Evolutionary conservation across 495 filamentous ascomycete species (phyloP).

Genomic region (Penicillium paradoxum): DNA sequence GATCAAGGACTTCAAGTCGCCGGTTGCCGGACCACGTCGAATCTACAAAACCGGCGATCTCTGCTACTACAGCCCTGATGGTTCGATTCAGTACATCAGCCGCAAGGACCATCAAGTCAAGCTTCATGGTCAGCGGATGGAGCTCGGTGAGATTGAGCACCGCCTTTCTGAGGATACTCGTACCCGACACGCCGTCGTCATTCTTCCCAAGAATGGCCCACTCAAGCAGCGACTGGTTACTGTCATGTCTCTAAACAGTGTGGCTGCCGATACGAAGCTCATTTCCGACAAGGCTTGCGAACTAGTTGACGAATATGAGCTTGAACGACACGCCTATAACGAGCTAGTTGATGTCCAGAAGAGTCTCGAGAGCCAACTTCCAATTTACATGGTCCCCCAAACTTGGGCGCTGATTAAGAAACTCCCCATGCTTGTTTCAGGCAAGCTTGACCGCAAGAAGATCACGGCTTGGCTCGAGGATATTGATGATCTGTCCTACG

Average conservation of each 20-base stretch:
- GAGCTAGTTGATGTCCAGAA: slow-evolving; percentile 36
- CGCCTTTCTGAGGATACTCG: slow-evolving; percentile 29
- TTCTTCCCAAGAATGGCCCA: slow-evolving; percentile 38
- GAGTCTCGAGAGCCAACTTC: slow-evolving; percentile 32
- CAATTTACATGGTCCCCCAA: slow-evolving; percentile 47
- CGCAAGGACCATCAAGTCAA: slow-evolving; percentile 65
- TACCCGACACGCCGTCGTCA: slow-evolving; percentile 45
- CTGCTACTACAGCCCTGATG: slow-evolving; percentile 49
- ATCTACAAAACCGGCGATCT: slow-evolving; percentile 51
- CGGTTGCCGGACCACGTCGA: slow-evolving; percentile 22
- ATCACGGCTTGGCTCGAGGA: slow-evolving; percentile 42
- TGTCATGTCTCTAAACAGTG: slow-evolving; percentile 36
- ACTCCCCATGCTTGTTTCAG: slow-evolving; percentile 46
- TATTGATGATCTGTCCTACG: slow-evolving; percentile 32
- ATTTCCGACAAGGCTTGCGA: slow-evolving; percentile 33
- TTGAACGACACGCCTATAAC: slow-evolving; percentile 21
- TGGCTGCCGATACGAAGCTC: slow-evolving; percentile 25
- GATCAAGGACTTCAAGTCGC: slow-evolving; percentile 22
- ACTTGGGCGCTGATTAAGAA: slow-evolving; percentile 40
- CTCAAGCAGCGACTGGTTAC: slow-evolving; percentile 40
- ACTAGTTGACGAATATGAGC: slow-evolving; percentile 26
- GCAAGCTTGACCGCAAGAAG: slow-evolving; percentile 46
- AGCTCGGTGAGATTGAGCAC: slow-evolving; percentile 51
- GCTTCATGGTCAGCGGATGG: slow-evolving; percentile 62
- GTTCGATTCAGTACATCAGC: slow-evolving; percentile 49